phyloP scores from a whole-genome alignment of 805 yeast genomes.

The Ogataea allantospora region DNA sequence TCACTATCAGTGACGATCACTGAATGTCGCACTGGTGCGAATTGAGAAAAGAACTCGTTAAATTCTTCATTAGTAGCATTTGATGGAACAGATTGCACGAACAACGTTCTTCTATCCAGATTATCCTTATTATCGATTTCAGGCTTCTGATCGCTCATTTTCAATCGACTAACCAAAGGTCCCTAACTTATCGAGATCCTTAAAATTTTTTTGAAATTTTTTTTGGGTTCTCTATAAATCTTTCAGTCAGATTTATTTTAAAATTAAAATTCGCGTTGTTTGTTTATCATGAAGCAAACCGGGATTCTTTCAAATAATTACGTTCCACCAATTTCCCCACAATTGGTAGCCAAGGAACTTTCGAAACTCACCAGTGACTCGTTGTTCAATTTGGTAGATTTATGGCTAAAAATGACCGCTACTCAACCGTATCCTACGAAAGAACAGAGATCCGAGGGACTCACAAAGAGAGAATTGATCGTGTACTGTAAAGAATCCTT shows the following conservation, averaged over 20 bases:
- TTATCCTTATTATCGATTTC: slow-evolving; percentile 24
- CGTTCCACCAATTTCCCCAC: slow-evolving; percentile 30
- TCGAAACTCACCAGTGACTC: slow-evolving; percentile 29
- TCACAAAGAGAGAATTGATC: slow-evolving; percentile 19
- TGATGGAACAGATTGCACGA: slow-evolving; percentile 81
- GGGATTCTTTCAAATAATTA: slow-evolving; percentile 37
- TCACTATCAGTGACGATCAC: slow-evolving; percentile 80
- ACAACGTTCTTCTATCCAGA: slow-evolving; percentile 63
- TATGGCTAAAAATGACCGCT: slow-evolving; percentile 34
- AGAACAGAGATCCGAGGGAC: slow-evolving; percentile 20
- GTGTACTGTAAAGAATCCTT: slow-evolving; percentile 17
- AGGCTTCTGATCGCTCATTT: slow-evolving; percentile 2
- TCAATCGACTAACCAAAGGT: too few relatives aligned
- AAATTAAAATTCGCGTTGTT: slow-evolving; percentile 7
- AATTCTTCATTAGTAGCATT: slow-evolving; percentile 80
- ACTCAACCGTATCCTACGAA: slow-evolving; percentile 30
- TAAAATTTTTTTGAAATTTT: slow-evolving; percentile 12
- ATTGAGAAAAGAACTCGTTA: slow-evolving; percentile 81
- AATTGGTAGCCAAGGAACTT: slow-evolving; percentile 26
- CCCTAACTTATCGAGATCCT: slow-evolving; percentile 4
- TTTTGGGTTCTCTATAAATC: not conserved
- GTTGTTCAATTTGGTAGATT: slow-evolving; percentile 30
- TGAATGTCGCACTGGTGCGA: slow-evolving; percentile 94
- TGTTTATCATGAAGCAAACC: slow-evolving; percentile 17
- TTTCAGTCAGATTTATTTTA: too few relatives aligned